Percentiles rank a stretch among this genome's conserved stretches.
Conservation (phyloP, 2,329 filamentous ascomycete genomes). For the Domatiomyces catenatus region DNA sequence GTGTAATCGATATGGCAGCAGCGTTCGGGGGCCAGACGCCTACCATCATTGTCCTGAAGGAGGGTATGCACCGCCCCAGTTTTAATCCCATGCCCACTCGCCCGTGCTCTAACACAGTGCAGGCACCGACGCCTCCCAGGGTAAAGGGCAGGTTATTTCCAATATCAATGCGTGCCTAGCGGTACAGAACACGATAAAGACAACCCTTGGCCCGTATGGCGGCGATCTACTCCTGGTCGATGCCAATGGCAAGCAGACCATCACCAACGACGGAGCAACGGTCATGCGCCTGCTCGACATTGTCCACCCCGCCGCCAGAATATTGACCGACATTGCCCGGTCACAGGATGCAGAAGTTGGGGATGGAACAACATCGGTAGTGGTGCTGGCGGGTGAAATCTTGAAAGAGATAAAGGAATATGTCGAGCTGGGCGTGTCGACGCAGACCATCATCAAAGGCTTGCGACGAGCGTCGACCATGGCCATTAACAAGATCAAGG, state of each 20-base stretch:
- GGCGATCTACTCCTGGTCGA: constrained; percentile 93
- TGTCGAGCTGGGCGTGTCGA: constrained; percentile 92
- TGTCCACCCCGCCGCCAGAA: constrained; percentile 88
- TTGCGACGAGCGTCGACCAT: constrained; percentile 72
- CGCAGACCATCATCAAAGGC: constrained; percentile 94
- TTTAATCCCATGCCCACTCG: constrained; percentile 18
- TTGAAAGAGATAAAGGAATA: constrained; percentile 92
- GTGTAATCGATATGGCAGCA: constrained; percentile 32
- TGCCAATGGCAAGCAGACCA: constrained; percentile 87
- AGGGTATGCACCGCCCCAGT: constrained; percentile 48
- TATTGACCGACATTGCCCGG: constrained; percentile 94
- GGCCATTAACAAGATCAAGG: constrained; percentile 97
- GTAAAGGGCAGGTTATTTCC: constrained; percentile 87
- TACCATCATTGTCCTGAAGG: constrained; percentile 94
- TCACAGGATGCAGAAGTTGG: constrained; percentile 99
- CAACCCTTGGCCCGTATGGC: constrained; percentile 88
- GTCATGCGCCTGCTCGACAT: constrained; percentile 99
- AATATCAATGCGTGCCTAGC: constrained; percentile 98
- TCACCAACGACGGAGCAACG: constrained; percentile 96
- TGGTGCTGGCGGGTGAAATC: constrained; percentile 93
- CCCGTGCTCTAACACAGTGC: constrained; percentile 15
- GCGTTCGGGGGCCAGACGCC: constrained; percentile 95
- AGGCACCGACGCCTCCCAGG: constrained; percentile 96
- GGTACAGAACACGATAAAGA: constrained; percentile 89
- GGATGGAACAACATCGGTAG: constrained; percentile 93